Percentiles rank a stretch among this genome's conserved stretches.
phyloP scores from a whole-genome alignment of 2,329 filamentous ascomycete species.

The Fusarium luffae region DNA sequence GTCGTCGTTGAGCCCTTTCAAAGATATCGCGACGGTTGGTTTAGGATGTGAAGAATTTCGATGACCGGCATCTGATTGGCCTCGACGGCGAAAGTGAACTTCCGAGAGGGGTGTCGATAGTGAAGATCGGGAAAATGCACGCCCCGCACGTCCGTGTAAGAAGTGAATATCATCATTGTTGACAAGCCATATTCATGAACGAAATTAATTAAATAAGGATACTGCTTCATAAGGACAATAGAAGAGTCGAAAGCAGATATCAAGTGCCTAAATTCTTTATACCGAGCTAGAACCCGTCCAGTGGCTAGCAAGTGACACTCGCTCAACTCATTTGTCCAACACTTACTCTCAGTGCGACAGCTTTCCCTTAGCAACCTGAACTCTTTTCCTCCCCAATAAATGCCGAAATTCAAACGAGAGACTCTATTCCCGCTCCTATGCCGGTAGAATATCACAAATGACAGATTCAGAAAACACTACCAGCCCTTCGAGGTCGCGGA shows the following conservation, averaged over 20 bases:
- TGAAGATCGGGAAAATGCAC: slow-evolving; percentile 22
- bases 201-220: not conserved
- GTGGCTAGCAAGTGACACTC: slow-evolving; percentile 3
- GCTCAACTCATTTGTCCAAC: slow-evolving; percentile 1
- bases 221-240: not conserved
- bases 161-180: slow-evolving; percentile 2
- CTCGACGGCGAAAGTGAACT: slow-evolving; percentile 45
- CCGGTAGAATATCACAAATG: slow-evolving; percentile 5
- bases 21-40: slow-evolving; percentile 41
- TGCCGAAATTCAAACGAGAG: not conserved
- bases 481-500: slow-evolving; percentile 15
- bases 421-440: not conserved
- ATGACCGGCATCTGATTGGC: slow-evolving; percentile 45
- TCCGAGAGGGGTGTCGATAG: slow-evolving; percentile 36
- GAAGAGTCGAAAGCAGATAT: rapidly evolving
- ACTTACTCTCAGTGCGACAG: slow-evolving; percentile 19
- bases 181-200: not conserved
- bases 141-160: slow-evolving; percentile 19
- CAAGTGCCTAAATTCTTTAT: too few relatives aligned
- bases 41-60: slow-evolving; percentile 48
- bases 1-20: slow-evolving; percentile 41
- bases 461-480: slow-evolving; percentile 9
- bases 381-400: slow-evolving; percentile 11
- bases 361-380: slow-evolving; percentile 10
- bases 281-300: not conserved